Base-by-base conservation (phyloP, 192 early-diverging fungal genomes). In the Dispira simplex region DNA sequence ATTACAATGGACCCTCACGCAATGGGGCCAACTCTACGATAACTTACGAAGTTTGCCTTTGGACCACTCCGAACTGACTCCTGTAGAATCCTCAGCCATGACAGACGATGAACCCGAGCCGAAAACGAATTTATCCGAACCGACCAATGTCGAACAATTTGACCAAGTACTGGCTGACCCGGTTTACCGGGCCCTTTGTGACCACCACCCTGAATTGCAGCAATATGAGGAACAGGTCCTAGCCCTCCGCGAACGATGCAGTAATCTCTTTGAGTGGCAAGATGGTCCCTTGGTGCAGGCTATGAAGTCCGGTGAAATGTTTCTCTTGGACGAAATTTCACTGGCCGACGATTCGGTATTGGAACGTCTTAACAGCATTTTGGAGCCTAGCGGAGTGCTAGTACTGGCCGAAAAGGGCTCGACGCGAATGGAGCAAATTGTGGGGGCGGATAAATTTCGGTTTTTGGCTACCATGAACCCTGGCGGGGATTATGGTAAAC, bases 401-500 rank as follows among this genome's bases (percentile, higher is more conserved):
- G 85, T 95, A 13, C 74, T 99, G 20, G 92, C 93, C 20, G 96
- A 99, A 71, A 91, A 95, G 63, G 83, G 88, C 21, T 70, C 66
- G 0, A 64, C 71, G 2, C 75, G 86, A 57, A 76, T 92, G 44
- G 84, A 88, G 64, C 81, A 86, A 43, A 73, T 95, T 56, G 71
- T 72, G 11, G 93, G 80, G 0, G 70, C 65, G 9, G 70, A 75
- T 6, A 82, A 80, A 11, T 99, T 99, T 75, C 83, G 85, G 58
- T 96, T 99, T 72, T 73, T 96, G 16, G 94, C 96, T 1, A 99
- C 96, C 3, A 99, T 99, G 96, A 99, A 99, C 73, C 96, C 96
- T 5, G 96, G 96, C 45, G 96, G 96, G 51, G 96, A 99, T 71
- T 97, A 94, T 70, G 96, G 96, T 46, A 99, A 99, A 75, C 95